phyloP scores from a whole-genome alignment of 805 yeast genomes.

The Suhomyces prunicola region DNA sequence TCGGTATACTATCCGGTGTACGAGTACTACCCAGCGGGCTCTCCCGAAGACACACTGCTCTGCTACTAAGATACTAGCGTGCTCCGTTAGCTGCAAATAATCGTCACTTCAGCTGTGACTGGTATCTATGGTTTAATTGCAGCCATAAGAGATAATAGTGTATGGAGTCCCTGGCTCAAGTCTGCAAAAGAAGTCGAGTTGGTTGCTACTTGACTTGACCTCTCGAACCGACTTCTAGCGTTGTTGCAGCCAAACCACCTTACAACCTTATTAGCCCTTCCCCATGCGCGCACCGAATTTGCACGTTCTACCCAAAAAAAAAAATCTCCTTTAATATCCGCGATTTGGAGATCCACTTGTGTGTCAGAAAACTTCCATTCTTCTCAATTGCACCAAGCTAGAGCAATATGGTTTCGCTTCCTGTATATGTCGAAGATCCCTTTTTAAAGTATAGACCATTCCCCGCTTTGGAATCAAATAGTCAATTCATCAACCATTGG shows the following conservation, averaged over 20 bases:
- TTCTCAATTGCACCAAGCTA: neutral
- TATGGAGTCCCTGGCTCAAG: neutral
- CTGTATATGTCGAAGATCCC: conserved; percentile 38
- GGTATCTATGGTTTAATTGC: neutral
- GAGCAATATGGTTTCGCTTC: conserved; percentile 13
- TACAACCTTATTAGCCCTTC: neutral
- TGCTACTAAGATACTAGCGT: neutral
- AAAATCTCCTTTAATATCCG: neutral
- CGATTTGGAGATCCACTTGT: neutral
- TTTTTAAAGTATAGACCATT: conserved; percentile 45
- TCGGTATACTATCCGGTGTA: neutral
- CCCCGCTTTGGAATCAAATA: conserved; percentile 30
- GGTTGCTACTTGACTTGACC: too few species aligned
- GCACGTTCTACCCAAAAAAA: neutral
- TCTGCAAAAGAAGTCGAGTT: too few species aligned
- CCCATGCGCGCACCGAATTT: neutral
- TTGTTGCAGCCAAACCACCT: neutral
- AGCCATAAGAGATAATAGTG: neutral
- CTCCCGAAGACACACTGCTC: neutral
- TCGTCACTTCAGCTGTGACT: neutral
- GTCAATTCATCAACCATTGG: conserved; percentile 51
- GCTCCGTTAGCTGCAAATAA: neutral
- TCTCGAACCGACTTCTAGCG: too few species aligned
- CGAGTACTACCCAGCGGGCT: neutral
- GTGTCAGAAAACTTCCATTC: neutral